Conservation (phyloP, 495 filamentous ascomycete genomes). For the Hypoxylon fuscum region DNA sequence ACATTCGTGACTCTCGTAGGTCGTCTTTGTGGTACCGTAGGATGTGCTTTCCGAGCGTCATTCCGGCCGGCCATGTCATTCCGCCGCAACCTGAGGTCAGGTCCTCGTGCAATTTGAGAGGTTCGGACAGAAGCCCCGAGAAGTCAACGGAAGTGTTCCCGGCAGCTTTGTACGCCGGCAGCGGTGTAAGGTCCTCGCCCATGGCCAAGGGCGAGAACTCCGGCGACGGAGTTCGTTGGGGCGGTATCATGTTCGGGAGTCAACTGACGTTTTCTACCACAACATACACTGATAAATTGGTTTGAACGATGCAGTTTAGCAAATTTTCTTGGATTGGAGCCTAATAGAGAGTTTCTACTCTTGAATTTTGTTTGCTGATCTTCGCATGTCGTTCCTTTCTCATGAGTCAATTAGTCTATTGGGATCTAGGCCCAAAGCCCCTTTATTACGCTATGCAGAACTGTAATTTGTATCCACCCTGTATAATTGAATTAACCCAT, state of each 20-base stretch:
- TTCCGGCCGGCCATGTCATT: constrained; percentile 92
- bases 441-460: constrained; percentile 1
- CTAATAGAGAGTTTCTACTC: constrained; percentile 23
- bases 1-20: constrained; percentile 77
- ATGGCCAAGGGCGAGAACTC: constrained; percentile 63
- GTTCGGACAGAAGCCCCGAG: constrained; percentile 71
- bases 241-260: constrained; percentile 22
- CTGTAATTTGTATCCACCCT: neutral
- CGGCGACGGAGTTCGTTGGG: constrained; percentile 24
- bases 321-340: neutral
- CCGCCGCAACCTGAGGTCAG: constrained; percentile 88
- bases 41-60: constrained; percentile 85
- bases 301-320: neutral
- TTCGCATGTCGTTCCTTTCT: constrained; percentile 7
- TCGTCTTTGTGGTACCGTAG: constrained; percentile 70
- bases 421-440: constrained; percentile 27
- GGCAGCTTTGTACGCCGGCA: constrained; percentile 70
- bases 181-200: constrained; percentile 72
- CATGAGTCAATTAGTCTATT: constrained; percentile 11
- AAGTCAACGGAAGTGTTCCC: constrained; percentile 73
- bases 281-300: neutral
- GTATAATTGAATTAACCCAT: neutral
- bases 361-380: constrained; percentile 23
- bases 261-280: neutral
- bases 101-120: constrained; percentile 83